Evolutionary conservation across 495 filamentous ascomycete genomes (phyloP), one percentile per base, ranked within the genome.

Genomic region (Aspergillus funiculosus): DNA sequence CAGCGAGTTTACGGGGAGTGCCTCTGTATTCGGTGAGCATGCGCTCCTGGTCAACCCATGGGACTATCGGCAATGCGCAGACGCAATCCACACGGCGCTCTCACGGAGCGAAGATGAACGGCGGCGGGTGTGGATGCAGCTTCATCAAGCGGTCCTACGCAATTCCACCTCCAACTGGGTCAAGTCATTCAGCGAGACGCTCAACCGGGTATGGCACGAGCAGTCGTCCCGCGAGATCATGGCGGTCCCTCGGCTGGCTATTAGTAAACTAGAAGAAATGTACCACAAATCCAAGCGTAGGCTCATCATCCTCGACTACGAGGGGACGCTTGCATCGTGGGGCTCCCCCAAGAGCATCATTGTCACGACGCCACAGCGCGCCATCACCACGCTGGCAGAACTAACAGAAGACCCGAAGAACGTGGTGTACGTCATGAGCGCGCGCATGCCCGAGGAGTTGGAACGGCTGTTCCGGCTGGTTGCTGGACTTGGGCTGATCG

Each of bases 341-440:
- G 86, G 87, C 1, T 83, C 86, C 0, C 82, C 85, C 27, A 80
- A 76, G 42, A 82, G 82, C 52, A 89, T 87, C 45, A 85, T 94
- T 43, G 72, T 91, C 14, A 85, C 86, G 27, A 90, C 82, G 24
- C 87, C 87, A 1, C 87, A 90, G 59, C 82, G 87, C 19, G 86
- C 87, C 7, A 74, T 94, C 45, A 84, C 87, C 36, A 79, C 83
- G 1, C 62, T 96, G 24, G 87, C 82, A 30, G 87, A 94, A 39
- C 61, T 96, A 20, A 74, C 89, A 18, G 69, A 81, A 6, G 88
- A 94, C 54, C 74, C 81, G 0, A 74, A 69, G 18, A 96, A 95
- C 56, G 77, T 82, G n/a, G 82, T 96, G 24, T 96, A 94, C 54
- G 81, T 96, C 46, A 95, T 94, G 89, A 91, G 86, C 29, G 81